These are phyloP conservation scores for Phytophthora hybrid DNA, from an alignment of 352 stramenopile genomes.

Conservation along the genomic window DNA sequence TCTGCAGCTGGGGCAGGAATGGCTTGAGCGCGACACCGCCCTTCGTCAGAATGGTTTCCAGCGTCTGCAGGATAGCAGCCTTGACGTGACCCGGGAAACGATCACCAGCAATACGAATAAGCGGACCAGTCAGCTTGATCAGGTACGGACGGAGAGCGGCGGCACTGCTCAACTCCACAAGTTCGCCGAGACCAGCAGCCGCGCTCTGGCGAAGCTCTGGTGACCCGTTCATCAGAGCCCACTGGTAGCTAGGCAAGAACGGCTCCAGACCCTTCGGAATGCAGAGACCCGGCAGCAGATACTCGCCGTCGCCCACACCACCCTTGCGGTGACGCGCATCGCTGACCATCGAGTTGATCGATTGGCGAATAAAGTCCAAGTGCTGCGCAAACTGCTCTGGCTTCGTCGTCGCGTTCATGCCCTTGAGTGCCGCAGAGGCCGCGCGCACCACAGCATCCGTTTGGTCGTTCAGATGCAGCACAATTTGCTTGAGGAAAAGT, in stretches of 20 bases:
- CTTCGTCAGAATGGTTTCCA: slow-evolving; percentile 97
- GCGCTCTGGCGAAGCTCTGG: slow-evolving; percentile 91
- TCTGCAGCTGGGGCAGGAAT: slow-evolving; percentile 99
- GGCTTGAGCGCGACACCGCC: slow-evolving; percentile 96
- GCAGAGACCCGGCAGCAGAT: slow-evolving; percentile 80
- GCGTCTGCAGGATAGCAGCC: slow-evolving; percentile 97
- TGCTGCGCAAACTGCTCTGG: slow-evolving; percentile 95
- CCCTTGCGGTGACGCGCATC: slow-evolving; percentile 96
- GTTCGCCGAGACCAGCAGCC: slow-evolving; percentile 96
- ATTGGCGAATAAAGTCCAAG: slow-evolving; percentile 97
- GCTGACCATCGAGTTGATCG: slow-evolving; percentile 97
- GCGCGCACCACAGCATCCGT: slow-evolving; percentile 91
- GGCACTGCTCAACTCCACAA: slow-evolving; percentile 94
- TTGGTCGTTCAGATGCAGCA: slow-evolving; percentile 96
- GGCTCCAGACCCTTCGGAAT: slow-evolving; percentile 94
- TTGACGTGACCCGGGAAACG: slow-evolving; percentile 98
- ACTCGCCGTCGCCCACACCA: slow-evolving; percentile 80
- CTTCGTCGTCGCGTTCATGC: slow-evolving; percentile 92
- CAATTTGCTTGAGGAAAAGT: slow-evolving; percentile 96
- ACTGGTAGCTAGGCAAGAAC: slow-evolving; percentile 98
- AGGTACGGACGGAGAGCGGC: slow-evolving; percentile 95
- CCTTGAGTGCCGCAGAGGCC: slow-evolving; percentile 89
- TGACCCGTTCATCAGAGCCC: slow-evolving; percentile 96
- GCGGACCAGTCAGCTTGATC: slow-evolving; percentile 97
- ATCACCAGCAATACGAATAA: slow-evolving; percentile 99